Conservation (phyloP, 345 rosid species). For the Turritis glabra region DNA sequence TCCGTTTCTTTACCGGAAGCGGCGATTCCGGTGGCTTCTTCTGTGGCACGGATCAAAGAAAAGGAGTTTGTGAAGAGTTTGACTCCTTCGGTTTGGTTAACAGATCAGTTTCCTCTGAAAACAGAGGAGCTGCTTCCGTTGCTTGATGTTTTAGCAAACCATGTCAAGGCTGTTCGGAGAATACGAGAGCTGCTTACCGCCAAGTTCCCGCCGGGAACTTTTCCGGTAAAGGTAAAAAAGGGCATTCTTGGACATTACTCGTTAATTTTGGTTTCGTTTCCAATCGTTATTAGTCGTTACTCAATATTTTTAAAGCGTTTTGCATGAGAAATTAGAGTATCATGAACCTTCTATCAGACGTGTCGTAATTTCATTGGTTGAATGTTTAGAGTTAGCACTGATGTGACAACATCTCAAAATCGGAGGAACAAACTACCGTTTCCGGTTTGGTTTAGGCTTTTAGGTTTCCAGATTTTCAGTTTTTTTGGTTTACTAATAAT, state of each 20-base stretch:
- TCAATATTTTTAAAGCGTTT: not conserved
- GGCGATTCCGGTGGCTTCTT: slow-evolving; percentile 18
- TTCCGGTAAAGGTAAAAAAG: slow-evolving; percentile 82
- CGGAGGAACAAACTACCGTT: not conserved
- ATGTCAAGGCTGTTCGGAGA: slow-evolving; percentile 94
- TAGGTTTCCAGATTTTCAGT: not conserved
- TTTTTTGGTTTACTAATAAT: not conserved
- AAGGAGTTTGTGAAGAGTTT: slow-evolving; percentile 77
- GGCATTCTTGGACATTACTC: not conserved
- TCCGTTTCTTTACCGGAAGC: slow-evolving; percentile 45
- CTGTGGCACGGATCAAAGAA: slow-evolving; percentile 68
- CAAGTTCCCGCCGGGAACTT: slow-evolving; percentile 83
- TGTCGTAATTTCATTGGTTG: not conserved
- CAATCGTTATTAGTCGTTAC: not conserved
- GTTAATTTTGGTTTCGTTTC: not conserved
- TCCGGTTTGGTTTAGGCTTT: not conserved
- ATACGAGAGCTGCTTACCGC: slow-evolving; percentile 84
- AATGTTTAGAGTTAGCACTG: not conserved
- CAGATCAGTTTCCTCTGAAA: slow-evolving; percentile 90
- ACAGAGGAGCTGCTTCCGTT: slow-evolving; percentile 90
- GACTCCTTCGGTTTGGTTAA: slow-evolving; percentile 89
- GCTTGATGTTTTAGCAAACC: slow-evolving; percentile 86
- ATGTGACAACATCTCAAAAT: not conserved
- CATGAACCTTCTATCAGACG: not conserved
- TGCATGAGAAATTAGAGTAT: slow-evolving; percentile 11